Evolutionary conservation across 495 filamentous ascomycete genomes (phyloP), one percentile per base, ranked within the genome.

Genomic region (Hypoxylon crocopeplum): DNA sequence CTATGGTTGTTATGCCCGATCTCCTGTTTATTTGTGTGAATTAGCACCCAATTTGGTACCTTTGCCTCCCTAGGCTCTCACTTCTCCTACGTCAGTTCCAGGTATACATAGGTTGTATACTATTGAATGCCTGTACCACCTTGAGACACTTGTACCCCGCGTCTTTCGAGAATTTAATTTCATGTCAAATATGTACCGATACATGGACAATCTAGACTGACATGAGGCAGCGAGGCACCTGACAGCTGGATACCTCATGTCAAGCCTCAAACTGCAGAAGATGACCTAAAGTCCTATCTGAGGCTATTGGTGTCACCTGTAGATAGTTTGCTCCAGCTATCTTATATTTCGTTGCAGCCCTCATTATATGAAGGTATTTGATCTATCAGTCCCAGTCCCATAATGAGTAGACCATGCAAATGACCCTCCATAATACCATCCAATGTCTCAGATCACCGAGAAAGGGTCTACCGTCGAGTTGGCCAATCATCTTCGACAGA

Each of bases 401-500:
- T n/a, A n/a, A n/a, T n/a, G n/a, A n/a, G n/a, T n/a, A n/a, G n/a
- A n/a, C n/a, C n/a, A n/a, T n/a, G n/a, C 25, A 38, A n/a, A 39
- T 44, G 27, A 36, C 30, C 22, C 24, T 21, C 34, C 41, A 38
- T 53, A 40, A 64, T 58, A 30, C 41, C 19, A 45, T 54, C 54
- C 48, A 32, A 54, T 64, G 54, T 64, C 59, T 58, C 32, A 64
- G 24, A 33, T 40, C 38, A 54, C 17, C 54, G 44, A 58, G 37
- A 54, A 58, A 62, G 29, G n/a, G 48, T 52, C 42, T 25, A 40
- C 13, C n/a, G 29, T 46, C 54, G 42, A 59, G 44, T 20, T 20
- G 49, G 20, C 61, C 61, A 59, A 64, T 64, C 38, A 54, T 17
- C 34, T 46, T 47, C 5, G 29, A 15, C 7, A 5, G 32, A 20